These are phyloP conservation scores for Aspergillus fumigatiaffinis DNA, from an alignment of 2,329 filamentous ascomycete species.

Conservation along the genomic window DNA sequence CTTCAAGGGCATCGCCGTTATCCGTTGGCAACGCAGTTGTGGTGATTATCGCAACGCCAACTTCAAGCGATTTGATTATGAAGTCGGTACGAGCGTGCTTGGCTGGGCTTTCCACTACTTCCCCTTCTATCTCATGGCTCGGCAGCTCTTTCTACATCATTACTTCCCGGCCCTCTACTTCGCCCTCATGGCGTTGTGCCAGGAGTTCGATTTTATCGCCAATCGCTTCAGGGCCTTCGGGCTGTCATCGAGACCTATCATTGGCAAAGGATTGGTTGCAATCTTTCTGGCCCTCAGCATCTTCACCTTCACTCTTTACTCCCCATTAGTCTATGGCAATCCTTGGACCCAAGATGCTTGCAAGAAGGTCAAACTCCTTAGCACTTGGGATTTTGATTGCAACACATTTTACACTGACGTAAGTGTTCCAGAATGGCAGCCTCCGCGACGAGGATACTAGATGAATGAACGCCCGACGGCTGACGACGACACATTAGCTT, in stretches of 20 bases:
- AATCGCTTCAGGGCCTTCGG: constrained; percentile 67
- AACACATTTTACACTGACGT: constrained; percentile 85
- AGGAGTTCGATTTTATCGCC: constrained; percentile 81
- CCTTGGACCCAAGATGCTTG: constrained; percentile 88
- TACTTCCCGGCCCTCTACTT: constrained; percentile 98
- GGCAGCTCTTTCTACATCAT: constrained; percentile 96
- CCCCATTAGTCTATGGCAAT: constrained; percentile 89
- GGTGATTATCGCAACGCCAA: constrained; percentile 75
- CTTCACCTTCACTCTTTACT: constrained; percentile 75
- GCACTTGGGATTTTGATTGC: constrained; percentile 96
- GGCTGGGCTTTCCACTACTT: constrained; percentile 99
- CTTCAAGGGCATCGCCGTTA: constrained; percentile 82
- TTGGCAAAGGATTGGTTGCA: constrained; percentile 71
- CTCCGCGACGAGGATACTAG: constrained; percentile 27
- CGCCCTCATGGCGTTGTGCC: constrained; percentile 81
- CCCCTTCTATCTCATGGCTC: constrained; percentile 96
- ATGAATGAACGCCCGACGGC: constrained; percentile 15
- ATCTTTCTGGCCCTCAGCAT: constrained; percentile 71
- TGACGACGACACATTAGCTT: constrained; percentile 33
- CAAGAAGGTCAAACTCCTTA: constrained; percentile 79
- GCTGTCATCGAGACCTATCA: constrained; percentile 63
- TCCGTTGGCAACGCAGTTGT: constrained; percentile 93
- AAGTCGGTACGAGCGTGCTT: constrained; percentile 83
- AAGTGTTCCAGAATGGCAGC: constrained; percentile 50
- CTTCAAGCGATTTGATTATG: constrained; percentile 98